Conservation (phyloP, 352 stramenopile species). For the Pythium grandisporangium region DNA sequence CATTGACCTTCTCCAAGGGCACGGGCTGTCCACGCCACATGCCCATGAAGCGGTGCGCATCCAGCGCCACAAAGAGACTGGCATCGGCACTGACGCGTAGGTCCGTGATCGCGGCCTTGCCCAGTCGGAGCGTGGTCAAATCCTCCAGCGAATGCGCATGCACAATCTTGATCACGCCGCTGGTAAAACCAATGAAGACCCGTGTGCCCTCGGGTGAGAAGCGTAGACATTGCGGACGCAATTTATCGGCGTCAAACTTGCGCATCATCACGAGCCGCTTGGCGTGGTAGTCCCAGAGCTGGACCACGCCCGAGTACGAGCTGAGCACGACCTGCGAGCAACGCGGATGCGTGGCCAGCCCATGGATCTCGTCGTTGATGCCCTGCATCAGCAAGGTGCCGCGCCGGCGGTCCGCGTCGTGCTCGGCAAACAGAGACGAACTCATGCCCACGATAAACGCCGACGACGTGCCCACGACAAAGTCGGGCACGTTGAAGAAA, state of each 20-base stretch:
- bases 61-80: conserved; percentile 67
- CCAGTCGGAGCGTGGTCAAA: conserved; percentile 47
- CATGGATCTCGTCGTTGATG: conserved; percentile 81
- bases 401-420: conserved; percentile 74
- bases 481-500: conserved; percentile 79
- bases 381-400: conserved; percentile 89
- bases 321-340: conserved; percentile 69
- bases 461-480: conserved; percentile 82
- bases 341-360: conserved; percentile 67
- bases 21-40: conserved; percentile 47
- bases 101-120: conserved; percentile 67
- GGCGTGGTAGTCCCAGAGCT: conserved; percentile 87
- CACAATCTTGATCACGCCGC: conserved; percentile 80
- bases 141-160: conserved; percentile 73
- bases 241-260: conserved; percentile 55
- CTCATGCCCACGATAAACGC: conserved; percentile 86
- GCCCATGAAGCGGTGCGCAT: conserved; percentile 61
- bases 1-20: conserved; percentile 9
- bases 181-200: conserved; percentile 85
- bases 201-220: conserved; percentile 72
- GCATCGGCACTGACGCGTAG: conserved; percentile 68
- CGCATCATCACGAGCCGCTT: conserved; percentile 81
- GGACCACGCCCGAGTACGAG: conserved; percentile 75
- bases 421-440: conserved; percentile 71
- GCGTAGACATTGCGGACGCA: conserved; percentile 66